Percentiles rank a stretch among this genome's conserved stretches.
These are phyloP conservation scores for Aspergillus proliferans DNA, from an alignment of 2,329 filamentous ascomycete species.

Conservation along the genomic window DNA sequence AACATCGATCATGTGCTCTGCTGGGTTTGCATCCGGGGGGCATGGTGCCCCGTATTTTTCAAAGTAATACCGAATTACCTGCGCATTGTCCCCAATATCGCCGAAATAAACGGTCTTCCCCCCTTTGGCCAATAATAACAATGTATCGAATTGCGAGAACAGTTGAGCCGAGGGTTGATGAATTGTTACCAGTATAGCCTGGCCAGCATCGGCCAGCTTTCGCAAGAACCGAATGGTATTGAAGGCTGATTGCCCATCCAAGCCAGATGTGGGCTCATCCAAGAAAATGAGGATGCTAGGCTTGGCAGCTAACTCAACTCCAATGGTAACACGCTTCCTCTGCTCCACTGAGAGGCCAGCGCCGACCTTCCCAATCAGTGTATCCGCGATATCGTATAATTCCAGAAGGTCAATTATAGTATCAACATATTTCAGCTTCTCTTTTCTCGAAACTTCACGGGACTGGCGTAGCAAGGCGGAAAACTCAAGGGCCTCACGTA, in stretches of 20 bases:
- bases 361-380: too few species aligned
- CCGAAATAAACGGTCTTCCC: conserved; percentile 70
- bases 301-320: conserved; percentile 64
- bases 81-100: conserved; percentile 57
- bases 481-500: too few species aligned
- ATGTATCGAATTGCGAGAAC: conserved; percentile 64
- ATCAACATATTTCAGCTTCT: too few species aligned
- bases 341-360: too few species aligned
- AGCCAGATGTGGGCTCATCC: conserved; percentile 63
- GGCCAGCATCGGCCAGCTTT: conserved; percentile 58
- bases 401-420: too few species aligned
- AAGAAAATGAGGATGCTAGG: conserved; percentile 62
- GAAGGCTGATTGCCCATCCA: conserved; percentile 62
- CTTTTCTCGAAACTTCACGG: too few species aligned
- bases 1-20: conserved; percentile 51
- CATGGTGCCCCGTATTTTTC: conserved; percentile 57
- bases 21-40: conserved; percentile 55
- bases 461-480: too few species aligned
- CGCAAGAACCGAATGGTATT: conserved; percentile 61
- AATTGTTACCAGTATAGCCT: conserved; percentile 65
- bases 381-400: too few species aligned
- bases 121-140: conserved; percentile 59
- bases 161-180: conserved; percentile 63
- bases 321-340: conserved; percentile 64
- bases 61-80: conserved; percentile 61